Percentiles rank a stretch among this genome's conserved stretches.
Evolutionary conservation across 495 filamentous ascomycete genomes (phyloP).

Genomic region (Trichoderma virens): DNA sequence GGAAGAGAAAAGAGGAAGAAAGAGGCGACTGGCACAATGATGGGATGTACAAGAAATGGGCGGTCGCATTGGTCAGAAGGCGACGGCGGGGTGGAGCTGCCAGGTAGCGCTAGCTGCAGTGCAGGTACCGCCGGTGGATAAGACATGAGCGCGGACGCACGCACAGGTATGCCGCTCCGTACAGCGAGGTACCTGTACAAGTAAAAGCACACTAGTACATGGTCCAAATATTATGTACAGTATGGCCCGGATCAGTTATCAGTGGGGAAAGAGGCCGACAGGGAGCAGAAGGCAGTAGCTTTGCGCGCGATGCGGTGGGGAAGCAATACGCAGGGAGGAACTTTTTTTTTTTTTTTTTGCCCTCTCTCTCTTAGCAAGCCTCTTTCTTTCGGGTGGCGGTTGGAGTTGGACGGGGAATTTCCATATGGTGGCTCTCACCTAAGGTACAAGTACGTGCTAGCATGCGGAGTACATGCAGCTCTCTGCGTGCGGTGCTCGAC

Average conservation of each 20-base stretch:
- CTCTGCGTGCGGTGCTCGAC: no score
- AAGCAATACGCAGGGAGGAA: background rate
- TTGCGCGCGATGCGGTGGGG: background rate
- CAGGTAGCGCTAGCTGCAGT: background rate
- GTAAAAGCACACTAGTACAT: no score
- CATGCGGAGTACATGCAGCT: no score
- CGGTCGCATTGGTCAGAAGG: no score
- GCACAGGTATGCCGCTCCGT: background rate
- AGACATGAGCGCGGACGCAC: background rate
- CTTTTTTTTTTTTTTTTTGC: background rate
- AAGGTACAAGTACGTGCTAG: no score
- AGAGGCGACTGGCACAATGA: background rate
- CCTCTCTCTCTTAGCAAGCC: background rate
- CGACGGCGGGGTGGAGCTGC: background rate
- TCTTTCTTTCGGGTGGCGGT: background rate
- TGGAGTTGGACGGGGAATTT: no score
- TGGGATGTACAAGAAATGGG: background rate
- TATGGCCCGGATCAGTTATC: background rate
- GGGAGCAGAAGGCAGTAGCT: background rate
- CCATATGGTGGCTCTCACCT: no score
- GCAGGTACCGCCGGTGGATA: background rate
- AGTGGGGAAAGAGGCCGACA: background rate
- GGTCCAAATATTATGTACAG: no score
- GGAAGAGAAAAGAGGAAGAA: constrained; percentile 2
- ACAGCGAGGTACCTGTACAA: no score